Percentiles rank a stretch among this genome's conserved stretches.
Conservation (phyloP, 495 filamentous ascomycete species). For the Extremus antarcticus region DNA sequence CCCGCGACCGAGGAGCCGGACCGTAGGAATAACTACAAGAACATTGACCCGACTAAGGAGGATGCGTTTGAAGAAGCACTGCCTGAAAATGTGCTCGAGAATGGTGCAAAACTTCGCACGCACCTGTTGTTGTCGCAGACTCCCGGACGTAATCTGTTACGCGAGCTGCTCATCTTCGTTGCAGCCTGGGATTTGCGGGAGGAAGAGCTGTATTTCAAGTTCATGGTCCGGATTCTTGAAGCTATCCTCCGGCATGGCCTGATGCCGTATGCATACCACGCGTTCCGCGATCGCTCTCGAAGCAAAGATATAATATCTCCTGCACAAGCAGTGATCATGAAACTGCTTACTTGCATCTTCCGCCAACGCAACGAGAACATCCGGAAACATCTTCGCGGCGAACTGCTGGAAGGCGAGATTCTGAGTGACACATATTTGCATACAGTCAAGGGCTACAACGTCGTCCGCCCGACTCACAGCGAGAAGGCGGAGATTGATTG, state of each 20-base stretch:
- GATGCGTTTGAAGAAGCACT: not conserved
- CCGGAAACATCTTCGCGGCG: not conserved
- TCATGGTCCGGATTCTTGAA: constrained; percentile 91
- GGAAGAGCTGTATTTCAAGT: constrained; percentile 83
- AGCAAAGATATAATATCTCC: constrained; percentile 93
- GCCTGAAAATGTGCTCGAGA: not conserved
- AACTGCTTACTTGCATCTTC: constrained; percentile 81
- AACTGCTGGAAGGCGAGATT: not conserved
- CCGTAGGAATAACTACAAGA: constrained; percentile 30
- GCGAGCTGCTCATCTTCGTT: constrained; percentile 89
- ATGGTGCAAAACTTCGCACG: constrained; percentile 62
- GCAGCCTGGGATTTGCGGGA: constrained; percentile 92
- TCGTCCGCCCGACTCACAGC: not conserved
- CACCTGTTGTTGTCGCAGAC: constrained; percentile 79
- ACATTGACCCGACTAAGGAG: constrained; percentile 53
- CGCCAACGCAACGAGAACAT: constrained; percentile 29
- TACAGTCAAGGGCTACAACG: not conserved
- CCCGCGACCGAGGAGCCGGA: constrained; percentile 4
- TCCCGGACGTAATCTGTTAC: constrained; percentile 73
- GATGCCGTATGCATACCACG: constrained; percentile 79
- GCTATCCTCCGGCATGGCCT: constrained; percentile 77
- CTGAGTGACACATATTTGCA: not conserved
- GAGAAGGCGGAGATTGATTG: not conserved
- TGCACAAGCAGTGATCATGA: constrained; percentile 82
- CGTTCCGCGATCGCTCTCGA: constrained; percentile 54